Evolutionary conservation across 2,329 filamentous ascomycete species (phyloP).

Genomic region (Aspergillus flavus): DNA sequence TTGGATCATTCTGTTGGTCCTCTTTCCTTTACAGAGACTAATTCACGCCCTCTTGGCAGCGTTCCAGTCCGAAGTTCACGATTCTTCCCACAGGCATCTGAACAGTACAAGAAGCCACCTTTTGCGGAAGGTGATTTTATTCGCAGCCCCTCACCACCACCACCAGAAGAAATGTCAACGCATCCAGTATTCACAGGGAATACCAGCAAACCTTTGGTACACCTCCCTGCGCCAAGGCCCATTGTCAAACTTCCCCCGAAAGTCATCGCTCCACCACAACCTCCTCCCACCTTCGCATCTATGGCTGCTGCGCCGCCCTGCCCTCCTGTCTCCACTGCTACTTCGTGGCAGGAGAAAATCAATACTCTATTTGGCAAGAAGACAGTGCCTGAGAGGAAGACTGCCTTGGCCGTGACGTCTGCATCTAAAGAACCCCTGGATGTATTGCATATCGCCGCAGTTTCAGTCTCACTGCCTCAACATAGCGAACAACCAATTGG

Average conservation of each 20-base stretch:
- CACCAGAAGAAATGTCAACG: conserved; percentile 58
- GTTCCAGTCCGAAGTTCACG: conserved; percentile 48
- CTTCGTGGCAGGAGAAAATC: conserved; percentile 78
- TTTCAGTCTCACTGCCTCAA: conserved; percentile 71
- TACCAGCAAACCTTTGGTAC: conserved; percentile 55
- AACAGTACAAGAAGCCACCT: conserved; percentile 36
- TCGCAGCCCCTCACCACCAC: conserved; percentile 54
- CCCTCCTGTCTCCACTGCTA: conserved; percentile 49
- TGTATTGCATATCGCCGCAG: conserved; percentile 54
- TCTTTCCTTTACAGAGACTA: conserved; percentile 38
- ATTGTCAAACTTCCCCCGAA: conserved; percentile 79
- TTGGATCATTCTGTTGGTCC: conserved; percentile 42
- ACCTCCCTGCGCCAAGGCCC: conserved; percentile 64
- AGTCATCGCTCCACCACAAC: conserved; percentile 45
- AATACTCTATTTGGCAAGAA: conserved; percentile 75
- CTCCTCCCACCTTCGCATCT: conserved; percentile 50
- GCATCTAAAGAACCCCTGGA: conserved; percentile 69
- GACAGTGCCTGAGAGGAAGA: conserved; percentile 51
- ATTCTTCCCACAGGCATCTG: conserved; percentile 50
- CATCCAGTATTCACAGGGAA: conserved; percentile 60
- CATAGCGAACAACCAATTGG: conserved; percentile 42
- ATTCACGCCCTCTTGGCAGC: conserved; percentile 36
- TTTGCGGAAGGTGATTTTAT: conserved; percentile 36
- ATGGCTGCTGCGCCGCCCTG: conserved; percentile 44
- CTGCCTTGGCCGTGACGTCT: conserved; percentile 63